A percentile compares a stretch with the other conserved stretches of the same genome.
phyloP scores from a whole-genome alignment of 768 basidiomycete genomes.

The Podaxis sp. region DNA sequence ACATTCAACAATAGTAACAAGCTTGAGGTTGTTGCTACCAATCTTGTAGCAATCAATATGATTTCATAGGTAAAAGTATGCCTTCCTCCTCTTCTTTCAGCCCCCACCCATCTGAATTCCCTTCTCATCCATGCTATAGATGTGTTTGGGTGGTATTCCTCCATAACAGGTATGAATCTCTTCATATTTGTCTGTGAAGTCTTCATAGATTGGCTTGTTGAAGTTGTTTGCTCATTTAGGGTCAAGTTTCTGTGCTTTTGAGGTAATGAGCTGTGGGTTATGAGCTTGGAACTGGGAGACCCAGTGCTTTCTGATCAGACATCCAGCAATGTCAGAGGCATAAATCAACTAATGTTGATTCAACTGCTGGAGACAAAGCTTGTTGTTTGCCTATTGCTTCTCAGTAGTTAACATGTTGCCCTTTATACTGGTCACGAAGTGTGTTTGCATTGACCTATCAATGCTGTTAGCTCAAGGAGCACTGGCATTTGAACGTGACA shows the following conservation, averaged over 20 bases:
- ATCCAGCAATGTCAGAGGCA: no score
- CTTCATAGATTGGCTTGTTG: not conserved
- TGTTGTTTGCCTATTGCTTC: not conserved
- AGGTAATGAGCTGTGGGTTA: not conserved
- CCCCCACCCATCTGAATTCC: slow-evolving; percentile 33
- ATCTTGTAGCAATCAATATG: slow-evolving; percentile 21
- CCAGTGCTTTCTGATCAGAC: slow-evolving; percentile 5
- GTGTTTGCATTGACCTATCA: not conserved
- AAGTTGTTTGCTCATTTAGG: not conserved
- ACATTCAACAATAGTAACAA: slow-evolving; percentile 41
- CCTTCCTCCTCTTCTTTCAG: slow-evolving; percentile 15
- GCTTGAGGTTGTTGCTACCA: slow-evolving; percentile 35
- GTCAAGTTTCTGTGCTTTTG: not conserved
- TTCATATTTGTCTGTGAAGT: not conserved
- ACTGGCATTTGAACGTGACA: no score
- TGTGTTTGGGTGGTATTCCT: slow-evolving; percentile 29
- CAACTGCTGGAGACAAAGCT: not conserved
- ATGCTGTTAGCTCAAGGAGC: no score
- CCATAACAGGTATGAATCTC: not conserved
- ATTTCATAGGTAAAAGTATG: slow-evolving; percentile 18
- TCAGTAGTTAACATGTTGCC: not conserved
- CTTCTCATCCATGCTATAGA: slow-evolving; percentile 39
- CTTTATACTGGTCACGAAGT: not conserved
- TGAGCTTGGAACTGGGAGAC: not conserved
- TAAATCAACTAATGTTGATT: not conserved